These are phyloP conservation scores for Rhodotorula graminis DNA, from an alignment of 768 basidiomycete genomes.

Conservation along the genomic window DNA sequence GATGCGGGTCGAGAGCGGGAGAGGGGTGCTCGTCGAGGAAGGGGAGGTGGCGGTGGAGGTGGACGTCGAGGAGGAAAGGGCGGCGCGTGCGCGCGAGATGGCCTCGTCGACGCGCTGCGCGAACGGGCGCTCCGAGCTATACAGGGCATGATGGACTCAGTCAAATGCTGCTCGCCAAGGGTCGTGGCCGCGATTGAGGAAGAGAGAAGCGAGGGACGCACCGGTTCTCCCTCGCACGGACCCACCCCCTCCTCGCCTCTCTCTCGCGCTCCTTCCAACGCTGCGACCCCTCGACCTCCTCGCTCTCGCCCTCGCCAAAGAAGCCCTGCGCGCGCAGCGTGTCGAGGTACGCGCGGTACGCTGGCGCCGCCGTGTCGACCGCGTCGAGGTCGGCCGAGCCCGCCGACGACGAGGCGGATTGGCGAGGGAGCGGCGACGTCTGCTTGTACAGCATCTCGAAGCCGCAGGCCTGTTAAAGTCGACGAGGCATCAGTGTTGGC, in stretches of 20 bases:
- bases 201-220: constrained; percentile 49
- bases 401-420: background rate
- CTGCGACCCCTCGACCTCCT: constrained; percentile 68
- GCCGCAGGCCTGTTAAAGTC: constrained; percentile 83
- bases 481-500: too few relatives aligned
- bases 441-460: constrained; percentile 96
- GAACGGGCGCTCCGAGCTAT: constrained; percentile 66
- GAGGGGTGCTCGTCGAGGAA: background rate
- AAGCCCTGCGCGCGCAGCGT: constrained; percentile 56
- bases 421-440: constrained; percentile 52
- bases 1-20: constrained; percentile 41
- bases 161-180: background rate
- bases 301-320: constrained; percentile 55
- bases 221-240: constrained; percentile 58
- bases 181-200: background rate
- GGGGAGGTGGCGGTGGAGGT: too few relatives aligned
- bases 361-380: constrained; percentile 24
- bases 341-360: constrained; percentile 37
- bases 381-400: background rate
- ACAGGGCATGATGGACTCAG: background rate
- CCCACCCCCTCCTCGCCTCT: constrained; percentile 64
- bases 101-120: constrained; percentile 66
- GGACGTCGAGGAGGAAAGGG: background rate
- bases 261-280: constrained; percentile 69
- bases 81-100: constrained; percentile 48